phyloP scores from a whole-genome alignment of 768 basidiomycete genomes.

The Leucogyrophana mollusca region DNA sequence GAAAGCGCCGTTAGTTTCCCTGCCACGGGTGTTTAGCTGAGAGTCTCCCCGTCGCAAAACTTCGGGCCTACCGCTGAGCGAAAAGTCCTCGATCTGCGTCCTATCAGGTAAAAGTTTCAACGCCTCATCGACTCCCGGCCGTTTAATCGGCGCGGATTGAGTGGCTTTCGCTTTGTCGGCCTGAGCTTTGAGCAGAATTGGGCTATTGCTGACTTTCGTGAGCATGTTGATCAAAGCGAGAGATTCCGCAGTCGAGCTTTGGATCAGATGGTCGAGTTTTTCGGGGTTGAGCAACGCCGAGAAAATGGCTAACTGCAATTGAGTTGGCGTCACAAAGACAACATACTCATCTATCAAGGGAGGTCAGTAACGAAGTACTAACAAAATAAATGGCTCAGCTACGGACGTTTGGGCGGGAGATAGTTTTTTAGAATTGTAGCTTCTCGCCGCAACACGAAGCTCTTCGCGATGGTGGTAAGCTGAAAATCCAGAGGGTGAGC shows the following conservation, averaged over 20 bases:
- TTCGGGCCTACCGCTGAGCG: slow-evolving; percentile 69
- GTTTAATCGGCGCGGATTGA: slow-evolving; percentile 39
- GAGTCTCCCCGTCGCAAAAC: neutral
- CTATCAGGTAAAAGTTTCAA: slow-evolving; percentile 57
- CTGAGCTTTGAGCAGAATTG: slow-evolving; percentile 80
- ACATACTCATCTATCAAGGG: slow-evolving; percentile 83
- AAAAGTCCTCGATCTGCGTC: slow-evolving; percentile 66
- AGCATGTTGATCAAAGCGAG: slow-evolving; percentile 77
- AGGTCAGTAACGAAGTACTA: slow-evolving; percentile 2
- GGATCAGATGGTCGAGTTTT: slow-evolving; percentile 64
- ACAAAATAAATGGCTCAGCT: neutral
- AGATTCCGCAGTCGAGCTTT: slow-evolving; percentile 72
- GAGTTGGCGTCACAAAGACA: slow-evolving; percentile 90
- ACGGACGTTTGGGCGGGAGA: slow-evolving; percentile 88
- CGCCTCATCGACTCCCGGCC: slow-evolving; percentile 57
- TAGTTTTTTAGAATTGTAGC: slow-evolving; percentile 78
- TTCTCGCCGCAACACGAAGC: slow-evolving; percentile 90
- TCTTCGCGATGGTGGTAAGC: slow-evolving; percentile 73
- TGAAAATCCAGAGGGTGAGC: slow-evolving; percentile 26
- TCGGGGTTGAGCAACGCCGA: slow-evolving; percentile 70
- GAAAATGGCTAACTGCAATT: slow-evolving; percentile 81
- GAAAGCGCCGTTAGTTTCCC: slow-evolving; percentile 75
- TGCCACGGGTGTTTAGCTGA: slow-evolving; percentile 30
- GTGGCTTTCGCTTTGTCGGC: slow-evolving; percentile 58
- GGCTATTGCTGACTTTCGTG: slow-evolving; percentile 92